These are phyloP conservation scores for Hortaea sp. DNA, from an alignment of 2,329 filamentous ascomycete species.

Conservation along the genomic window DNA sequence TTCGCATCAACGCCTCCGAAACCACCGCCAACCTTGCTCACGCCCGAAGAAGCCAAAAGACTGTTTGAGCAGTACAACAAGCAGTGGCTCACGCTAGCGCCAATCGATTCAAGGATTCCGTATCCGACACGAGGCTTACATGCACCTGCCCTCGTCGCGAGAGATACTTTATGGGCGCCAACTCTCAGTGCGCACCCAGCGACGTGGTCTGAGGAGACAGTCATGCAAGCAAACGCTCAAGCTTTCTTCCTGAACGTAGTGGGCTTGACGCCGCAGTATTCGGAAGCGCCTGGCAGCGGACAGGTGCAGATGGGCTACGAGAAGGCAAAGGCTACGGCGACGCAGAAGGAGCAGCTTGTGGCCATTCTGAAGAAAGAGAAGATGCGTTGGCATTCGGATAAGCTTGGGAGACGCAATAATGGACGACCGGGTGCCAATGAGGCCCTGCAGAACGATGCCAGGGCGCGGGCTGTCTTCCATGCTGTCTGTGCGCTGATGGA, in stretches of 20 bases:
- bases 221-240: conserved; percentile 24
- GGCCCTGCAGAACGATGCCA: conserved; percentile 19
- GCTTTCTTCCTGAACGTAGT: conserved; percentile 22
- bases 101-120: conserved; percentile 17
- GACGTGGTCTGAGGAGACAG: conserved; percentile 22
- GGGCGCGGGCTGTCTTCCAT: conserved; percentile 24
- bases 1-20: conserved; percentile 4
- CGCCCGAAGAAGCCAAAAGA: conserved; percentile 16
- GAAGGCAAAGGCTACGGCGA: conserved; percentile 8
- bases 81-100: conserved; percentile 17
- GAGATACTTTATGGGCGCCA: conserved; percentile 18
- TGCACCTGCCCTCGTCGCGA: conserved; percentile 13
- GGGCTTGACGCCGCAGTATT: conserved; percentile 15
- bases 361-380: conserved; percentile 25
- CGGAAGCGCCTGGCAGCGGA: conserved; percentile 11
- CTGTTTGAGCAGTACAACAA: conserved; percentile 20
- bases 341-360: conserved; percentile 16
- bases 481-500: conserved; percentile 24
- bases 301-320: conserved; percentile 18
- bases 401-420: conserved; percentile 20
- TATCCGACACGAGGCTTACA: conserved; percentile 22
- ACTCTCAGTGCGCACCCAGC: conserved; percentile 9
- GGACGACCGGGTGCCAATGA: conserved; percentile 13
- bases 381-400: conserved; percentile 23
- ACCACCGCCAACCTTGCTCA: conserved; percentile 14